Conservation (phyloP, 352 stramenopile genomes). For the Phytopythium montanum region DNA sequence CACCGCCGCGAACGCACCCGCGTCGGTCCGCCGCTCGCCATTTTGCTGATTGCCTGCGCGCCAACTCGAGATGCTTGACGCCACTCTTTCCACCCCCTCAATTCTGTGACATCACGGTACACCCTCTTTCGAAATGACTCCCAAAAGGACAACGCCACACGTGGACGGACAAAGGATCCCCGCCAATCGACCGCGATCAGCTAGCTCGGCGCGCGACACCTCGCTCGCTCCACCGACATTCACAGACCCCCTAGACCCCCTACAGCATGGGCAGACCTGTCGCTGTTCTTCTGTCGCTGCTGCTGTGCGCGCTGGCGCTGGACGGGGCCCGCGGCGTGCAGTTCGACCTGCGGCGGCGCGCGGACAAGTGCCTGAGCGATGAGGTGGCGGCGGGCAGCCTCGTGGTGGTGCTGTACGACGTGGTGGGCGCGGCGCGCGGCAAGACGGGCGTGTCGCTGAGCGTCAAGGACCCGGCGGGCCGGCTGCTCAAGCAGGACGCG, state of each 20-base stretch:
- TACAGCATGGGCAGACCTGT: too few species aligned
- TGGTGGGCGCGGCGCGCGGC: constrained; percentile 59
- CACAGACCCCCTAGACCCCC: too few species aligned
- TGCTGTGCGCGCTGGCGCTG: constrained; percentile 30
- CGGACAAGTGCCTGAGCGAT: constrained; percentile 84
- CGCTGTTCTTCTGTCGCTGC: background rate
- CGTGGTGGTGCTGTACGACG: constrained; percentile 82
- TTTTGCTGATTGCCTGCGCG: background rate
- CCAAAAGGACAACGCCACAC: too few species aligned
- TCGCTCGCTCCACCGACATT: too few species aligned
- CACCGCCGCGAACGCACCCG: background rate
- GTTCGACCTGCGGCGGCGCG: constrained; percentile 65
- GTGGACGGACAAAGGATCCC: too few species aligned
- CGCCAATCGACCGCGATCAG: too few species aligned
- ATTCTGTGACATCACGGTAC: too few species aligned
- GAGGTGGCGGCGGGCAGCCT: constrained; percentile 73
- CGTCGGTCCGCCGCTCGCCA: constrained; percentile 1
- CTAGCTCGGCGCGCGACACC: too few species aligned
- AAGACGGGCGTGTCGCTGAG: constrained; percentile 65
- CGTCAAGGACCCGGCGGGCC: constrained; percentile 71
- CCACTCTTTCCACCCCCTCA: too few species aligned
- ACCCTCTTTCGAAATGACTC: too few species aligned
- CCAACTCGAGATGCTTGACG: background rate
- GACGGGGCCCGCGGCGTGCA: constrained; percentile 46
- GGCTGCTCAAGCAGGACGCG: constrained; percentile 80